Percentiles rank a stretch among this genome's conserved stretches.
Conservation (phyloP, 2,329 filamentous ascomycete species). For the Colletotrichum orbiculare region DNA sequence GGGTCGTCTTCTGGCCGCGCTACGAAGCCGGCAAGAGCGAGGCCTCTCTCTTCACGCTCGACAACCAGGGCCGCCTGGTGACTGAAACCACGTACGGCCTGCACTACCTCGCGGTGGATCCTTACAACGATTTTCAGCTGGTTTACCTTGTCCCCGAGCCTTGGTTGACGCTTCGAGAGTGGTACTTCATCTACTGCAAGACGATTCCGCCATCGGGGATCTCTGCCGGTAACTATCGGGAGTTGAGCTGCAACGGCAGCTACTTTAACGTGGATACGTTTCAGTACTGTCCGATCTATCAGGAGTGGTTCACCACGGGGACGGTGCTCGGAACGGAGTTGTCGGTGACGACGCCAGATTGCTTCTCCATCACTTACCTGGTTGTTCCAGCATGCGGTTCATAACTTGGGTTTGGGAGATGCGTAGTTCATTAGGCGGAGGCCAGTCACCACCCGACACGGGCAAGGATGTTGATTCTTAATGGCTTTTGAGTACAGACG, state of each 20-base stretch:
- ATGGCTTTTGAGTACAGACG: too few relatives aligned
- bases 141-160: not conserved
- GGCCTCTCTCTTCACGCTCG: not conserved
- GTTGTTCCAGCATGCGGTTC: not conserved
- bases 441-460: too few relatives aligned
- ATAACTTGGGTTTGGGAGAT: too few relatives aligned
- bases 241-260: not conserved
- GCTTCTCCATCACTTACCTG: not conserved
- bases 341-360: not conserved
- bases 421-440: too few relatives aligned
- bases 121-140: not conserved
- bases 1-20: not conserved
- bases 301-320: slow-evolving; percentile 1
- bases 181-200: not conserved
- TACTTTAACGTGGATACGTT: not conserved
- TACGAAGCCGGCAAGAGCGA: not conserved
- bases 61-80: slow-evolving; percentile 9
- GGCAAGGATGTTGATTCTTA: too few relatives aligned
- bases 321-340: not conserved
- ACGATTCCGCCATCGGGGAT: not conserved
- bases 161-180: not conserved
- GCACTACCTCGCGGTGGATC: not conserved
- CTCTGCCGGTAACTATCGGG: not conserved
- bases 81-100: slow-evolving; percentile 5
- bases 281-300: not conserved